phyloP scores from a whole-genome alignment of 805 yeast species.

The Lipomyces yamanashiensis region DNA sequence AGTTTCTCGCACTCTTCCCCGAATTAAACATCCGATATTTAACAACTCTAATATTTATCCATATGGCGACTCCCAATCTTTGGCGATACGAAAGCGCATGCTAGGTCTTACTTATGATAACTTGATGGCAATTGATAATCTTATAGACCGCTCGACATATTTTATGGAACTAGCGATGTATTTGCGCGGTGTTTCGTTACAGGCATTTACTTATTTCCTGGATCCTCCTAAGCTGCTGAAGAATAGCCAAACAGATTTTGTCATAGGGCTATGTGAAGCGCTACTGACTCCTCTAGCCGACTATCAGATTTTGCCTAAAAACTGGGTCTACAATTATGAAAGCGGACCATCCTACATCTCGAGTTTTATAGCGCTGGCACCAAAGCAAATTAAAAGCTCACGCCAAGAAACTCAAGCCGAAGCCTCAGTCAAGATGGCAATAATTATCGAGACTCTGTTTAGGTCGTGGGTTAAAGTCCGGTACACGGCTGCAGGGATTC shows the following conservation, averaged over 20 bases:
- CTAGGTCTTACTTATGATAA: slow-evolving; percentile 23
- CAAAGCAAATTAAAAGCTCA: slow-evolving; percentile 1
- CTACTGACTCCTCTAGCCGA: slow-evolving; percentile 9
- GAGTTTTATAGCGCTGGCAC: slow-evolving; percentile 10
- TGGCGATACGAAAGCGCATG: slow-evolving; percentile 13
- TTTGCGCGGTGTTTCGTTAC: slow-evolving; percentile 17
- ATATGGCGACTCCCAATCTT: slow-evolving; percentile 16
- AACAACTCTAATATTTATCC: neutral
- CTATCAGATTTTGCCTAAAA: slow-evolving; percentile 9
- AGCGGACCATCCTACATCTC: slow-evolving; percentile 17
- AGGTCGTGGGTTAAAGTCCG: slow-evolving; percentile 28
- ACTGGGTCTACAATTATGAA: slow-evolving; percentile 24
- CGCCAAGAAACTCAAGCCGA: slow-evolving; percentile 2
- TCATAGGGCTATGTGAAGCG: slow-evolving; percentile 12
- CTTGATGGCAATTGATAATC: slow-evolving; percentile 1
- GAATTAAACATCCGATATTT: slow-evolving; percentile 1
- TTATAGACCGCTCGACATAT: slow-evolving; percentile 15
- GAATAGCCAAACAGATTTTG: slow-evolving; percentile 16
- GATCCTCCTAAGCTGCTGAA: slow-evolving; percentile 21
- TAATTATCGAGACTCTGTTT: slow-evolving; percentile 19
- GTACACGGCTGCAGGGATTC: slow-evolving; percentile 13
- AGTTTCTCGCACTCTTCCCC: neutral
- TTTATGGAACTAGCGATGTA: slow-evolving; percentile 22
- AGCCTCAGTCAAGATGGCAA: slow-evolving; percentile 12
- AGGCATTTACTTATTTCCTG: slow-evolving; percentile 13